Percentiles rank a stretch among this genome's conserved stretches.
These are phyloP conservation scores for Vaucheria bursata DNA, from an alignment of 352 stramenopile genomes.

Conservation along the genomic window DNA sequence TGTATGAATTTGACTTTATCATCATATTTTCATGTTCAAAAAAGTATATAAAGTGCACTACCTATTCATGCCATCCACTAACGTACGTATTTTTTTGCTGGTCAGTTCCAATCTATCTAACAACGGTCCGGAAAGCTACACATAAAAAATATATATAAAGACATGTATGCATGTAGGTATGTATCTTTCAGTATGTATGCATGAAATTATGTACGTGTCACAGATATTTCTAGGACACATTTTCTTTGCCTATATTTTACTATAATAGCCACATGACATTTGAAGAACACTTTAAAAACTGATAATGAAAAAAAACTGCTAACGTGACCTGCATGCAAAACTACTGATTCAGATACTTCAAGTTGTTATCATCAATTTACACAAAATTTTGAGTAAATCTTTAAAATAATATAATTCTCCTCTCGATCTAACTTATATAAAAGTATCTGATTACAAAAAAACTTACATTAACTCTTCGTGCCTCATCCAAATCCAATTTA, in stretches of 20 bases:
- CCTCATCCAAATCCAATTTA: conserved; percentile 72
- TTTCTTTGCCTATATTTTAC: not conserved
- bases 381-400: not conserved
- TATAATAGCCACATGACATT: no score
- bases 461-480: conserved; percentile 52
- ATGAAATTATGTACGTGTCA: not conserved
- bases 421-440: not conserved
- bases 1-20: no score
- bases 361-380: no score
- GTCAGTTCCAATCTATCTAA: conserved; percentile 68
- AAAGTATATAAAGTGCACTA: conserved; percentile 64
- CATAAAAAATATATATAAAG: not conserved
- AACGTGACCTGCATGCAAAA: not conserved
- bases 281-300: no score
- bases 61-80: conserved; percentile 84
- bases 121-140: conserved; percentile 49
- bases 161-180: not conserved
- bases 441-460: not conserved
- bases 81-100: conserved; percentile 80
- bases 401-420: not conserved
- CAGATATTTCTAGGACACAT: not conserved
- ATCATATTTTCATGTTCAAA: no score
- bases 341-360: not conserved
- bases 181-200: not conserved
- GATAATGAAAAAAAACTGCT: no score